Evolutionary conservation across 495 filamentous ascomycete genomes (phyloP).

Genomic region (Hyphodiscus hymeniophilus): DNA sequence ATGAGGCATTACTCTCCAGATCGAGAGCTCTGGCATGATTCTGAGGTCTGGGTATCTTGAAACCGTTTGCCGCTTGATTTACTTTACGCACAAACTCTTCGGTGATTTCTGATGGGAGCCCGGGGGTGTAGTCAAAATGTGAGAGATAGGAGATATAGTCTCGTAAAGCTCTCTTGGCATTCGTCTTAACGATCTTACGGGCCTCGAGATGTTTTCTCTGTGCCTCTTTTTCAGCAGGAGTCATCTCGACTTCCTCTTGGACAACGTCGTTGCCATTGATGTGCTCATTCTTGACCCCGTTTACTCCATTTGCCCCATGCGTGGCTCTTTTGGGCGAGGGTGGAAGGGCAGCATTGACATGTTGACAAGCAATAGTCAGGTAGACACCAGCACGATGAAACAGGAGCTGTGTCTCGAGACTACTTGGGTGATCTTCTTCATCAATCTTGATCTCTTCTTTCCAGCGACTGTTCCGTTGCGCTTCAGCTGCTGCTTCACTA

Average conservation of each 20-base stretch:
- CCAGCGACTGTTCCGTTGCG: slow-evolving; percentile 30
- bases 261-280: slow-evolving; percentile 8
- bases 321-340: too few species aligned
- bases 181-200: slow-evolving; percentile 54
- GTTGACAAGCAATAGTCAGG: slow-evolving; percentile 57
- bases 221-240: slow-evolving; percentile 32
- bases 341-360: slow-evolving; percentile 46
- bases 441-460: slow-evolving; percentile 48
- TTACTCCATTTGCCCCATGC: slow-evolving; percentile 3
- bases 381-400: slow-evolving; percentile 73
- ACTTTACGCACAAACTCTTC: slow-evolving; percentile 61
- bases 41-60: slow-evolving; percentile 24
- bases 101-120: slow-evolving; percentile 51
- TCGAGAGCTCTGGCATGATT: slow-evolving; percentile 19
- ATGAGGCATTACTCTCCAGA: slow-evolving; percentile 21
- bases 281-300: slow-evolving; percentile 20
- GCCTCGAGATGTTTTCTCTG: slow-evolving; percentile 44
- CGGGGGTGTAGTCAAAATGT: slow-evolving; percentile 68
- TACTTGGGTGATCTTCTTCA: slow-evolving; percentile 64
- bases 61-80: slow-evolving; percentile 43
- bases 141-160: slow-evolving; percentile 63
- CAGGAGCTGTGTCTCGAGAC: slow-evolving; percentile 62
- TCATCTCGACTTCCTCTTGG: slow-evolving; percentile 13
- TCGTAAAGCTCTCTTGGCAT: slow-evolving; percentile 64
- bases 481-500: slow-evolving; percentile 31